Base-by-base conservation (phyloP, 176 grass and related monocot genomes). In the Olyra latifolia region DNA sequence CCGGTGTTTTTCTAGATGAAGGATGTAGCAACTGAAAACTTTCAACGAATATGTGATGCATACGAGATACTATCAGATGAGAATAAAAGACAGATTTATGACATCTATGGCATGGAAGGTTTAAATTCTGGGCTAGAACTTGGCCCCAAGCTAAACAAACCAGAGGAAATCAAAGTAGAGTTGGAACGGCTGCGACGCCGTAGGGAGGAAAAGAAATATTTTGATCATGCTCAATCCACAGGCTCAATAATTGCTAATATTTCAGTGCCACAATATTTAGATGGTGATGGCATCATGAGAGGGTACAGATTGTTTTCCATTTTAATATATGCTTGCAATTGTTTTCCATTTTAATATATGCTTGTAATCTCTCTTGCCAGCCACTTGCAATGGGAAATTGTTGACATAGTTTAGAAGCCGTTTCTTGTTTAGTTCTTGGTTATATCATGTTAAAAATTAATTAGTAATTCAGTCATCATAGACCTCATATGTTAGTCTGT, bases 51-150 rank as follows among this genome's bases (percentile, higher is more conserved):
- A 85, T 70, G 88, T 68, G 92, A 95, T 81, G 96, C 96, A 82
- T 95, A 99, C 47, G 90, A 91, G 69, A 79, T 99, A 71, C 78
- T 99, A 77, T 91, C 78, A 3, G 90, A 99, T 83, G 90, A 87
- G 68, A 83, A 89, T 54, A 99, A 95, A 93, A 90, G 96, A 43
- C 92, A 95, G 77, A 93, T 99, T n/a, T 99, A 99, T 84, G 96
- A 99, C 76, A 91, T 99, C 15, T 95, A 99, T 87, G 96, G 92
- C 19, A 99, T 99, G 90, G 96, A 99, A 91, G 96, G 96, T 44
- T 88, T 99, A 53, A 95, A 67, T 73, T 95, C 92, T 66, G 90
- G 92, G 38, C 78, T 99, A 63, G 96, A 99, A 81, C 84, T 99
- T 87, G 96, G 96, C 19, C 92, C 96, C 41, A 91, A 89, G 78